A percentile compares a stretch with the other conserved stretches of the same genome.
Evolutionary conservation across 805 yeast species (phyloP).

Genomic region (Candida parachauliodes): DNA sequence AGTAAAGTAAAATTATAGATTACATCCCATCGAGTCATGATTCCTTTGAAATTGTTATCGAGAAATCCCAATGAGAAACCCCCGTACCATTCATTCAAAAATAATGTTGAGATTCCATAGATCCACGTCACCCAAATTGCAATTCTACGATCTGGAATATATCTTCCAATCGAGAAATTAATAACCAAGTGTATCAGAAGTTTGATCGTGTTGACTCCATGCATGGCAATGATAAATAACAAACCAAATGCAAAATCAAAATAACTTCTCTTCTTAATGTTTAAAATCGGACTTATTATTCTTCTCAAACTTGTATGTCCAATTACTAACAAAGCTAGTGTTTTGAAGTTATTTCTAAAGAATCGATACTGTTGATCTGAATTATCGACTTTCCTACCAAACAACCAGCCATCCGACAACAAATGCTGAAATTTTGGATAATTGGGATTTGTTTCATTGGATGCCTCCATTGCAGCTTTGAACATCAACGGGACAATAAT

Average conservation of each 20-base stretch:
- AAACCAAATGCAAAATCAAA: slow-evolving; percentile 77
- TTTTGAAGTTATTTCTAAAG: slow-evolving; percentile 74
- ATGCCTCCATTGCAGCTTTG: slow-evolving; percentile 76
- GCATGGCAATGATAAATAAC: slow-evolving; percentile 65
- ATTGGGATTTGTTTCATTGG: slow-evolving; percentile 70
- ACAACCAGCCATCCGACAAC: slow-evolving; percentile 81
- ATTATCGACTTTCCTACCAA: slow-evolving; percentile 88
- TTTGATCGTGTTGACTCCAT: slow-evolving; percentile 71
- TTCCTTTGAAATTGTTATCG: slow-evolving; percentile 66
- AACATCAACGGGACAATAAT: slow-evolving; percentile 80
- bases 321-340: slow-evolving; percentile 52
- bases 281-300: neutral
- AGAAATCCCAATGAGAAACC: slow-evolving; percentile 55
- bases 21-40: slow-evolving; percentile 92
- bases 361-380: slow-evolving; percentile 87
- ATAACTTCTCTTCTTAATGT: slow-evolving; percentile 37
- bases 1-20: slow-evolving; percentile 86
- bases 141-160: slow-evolving; percentile 25
- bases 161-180: slow-evolving; percentile 48
- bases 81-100: slow-evolving; percentile 69
- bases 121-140: slow-evolving; percentile 60
- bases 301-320: slow-evolving; percentile 55
- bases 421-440: slow-evolving; percentile 59
- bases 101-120: slow-evolving; percentile 74
- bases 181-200: slow-evolving; percentile 56